Percentiles rank a stretch among this genome's conserved stretches.
These are phyloP conservation scores for Zelonia costaricensis DNA, from an alignment of 208 protist genomes.

Conservation along the genomic window DNA sequence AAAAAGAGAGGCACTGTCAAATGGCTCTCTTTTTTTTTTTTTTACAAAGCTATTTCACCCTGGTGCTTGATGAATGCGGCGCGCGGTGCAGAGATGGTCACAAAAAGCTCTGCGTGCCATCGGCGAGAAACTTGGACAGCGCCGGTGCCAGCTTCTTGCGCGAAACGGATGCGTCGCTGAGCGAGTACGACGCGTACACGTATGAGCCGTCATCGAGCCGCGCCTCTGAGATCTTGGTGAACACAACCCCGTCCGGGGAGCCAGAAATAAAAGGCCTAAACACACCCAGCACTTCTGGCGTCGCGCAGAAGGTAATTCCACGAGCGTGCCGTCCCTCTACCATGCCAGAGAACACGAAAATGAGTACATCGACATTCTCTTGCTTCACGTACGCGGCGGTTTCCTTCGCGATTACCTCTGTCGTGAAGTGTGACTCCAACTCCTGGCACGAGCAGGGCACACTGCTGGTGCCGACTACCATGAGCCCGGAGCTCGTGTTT, in stretches of 20 bases:
- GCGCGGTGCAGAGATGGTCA: too few species aligned
- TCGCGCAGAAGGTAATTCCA: constrained; percentile 57
- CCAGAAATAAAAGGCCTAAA: constrained; percentile 48
- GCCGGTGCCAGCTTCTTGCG: constrained; percentile 73
- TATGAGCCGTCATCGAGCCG: constrained; percentile 15
- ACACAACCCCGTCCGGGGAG: constrained; percentile 29
- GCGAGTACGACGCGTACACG: constrained; percentile 44
- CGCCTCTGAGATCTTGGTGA: constrained; percentile 30
- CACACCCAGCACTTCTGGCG: constrained; percentile 23
- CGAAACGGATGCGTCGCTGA: constrained; percentile 77
- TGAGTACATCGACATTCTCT: constrained; percentile 54
- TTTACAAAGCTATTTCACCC: too few species aligned
- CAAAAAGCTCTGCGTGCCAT: constrained; percentile 37
- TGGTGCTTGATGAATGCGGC: too few species aligned
- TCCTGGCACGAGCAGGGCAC: constrained; percentile 68
- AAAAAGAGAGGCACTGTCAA: too few species aligned
- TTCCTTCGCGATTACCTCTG: constrained; percentile 23
- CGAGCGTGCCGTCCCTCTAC: constrained; percentile 50
- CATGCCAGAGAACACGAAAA: constrained; percentile 71
- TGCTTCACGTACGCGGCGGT: constrained; percentile 44
- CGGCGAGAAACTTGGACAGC: constrained; percentile 50
- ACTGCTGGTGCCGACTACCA: constrained; percentile 73
- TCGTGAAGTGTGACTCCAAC: constrained; percentile 35
- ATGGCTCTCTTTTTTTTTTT: too few species aligned
- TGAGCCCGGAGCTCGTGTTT: not conserved